phyloP scores from a whole-genome alignment of 208 protist species.

The Herpetomonas samuelpessoai region DNA sequence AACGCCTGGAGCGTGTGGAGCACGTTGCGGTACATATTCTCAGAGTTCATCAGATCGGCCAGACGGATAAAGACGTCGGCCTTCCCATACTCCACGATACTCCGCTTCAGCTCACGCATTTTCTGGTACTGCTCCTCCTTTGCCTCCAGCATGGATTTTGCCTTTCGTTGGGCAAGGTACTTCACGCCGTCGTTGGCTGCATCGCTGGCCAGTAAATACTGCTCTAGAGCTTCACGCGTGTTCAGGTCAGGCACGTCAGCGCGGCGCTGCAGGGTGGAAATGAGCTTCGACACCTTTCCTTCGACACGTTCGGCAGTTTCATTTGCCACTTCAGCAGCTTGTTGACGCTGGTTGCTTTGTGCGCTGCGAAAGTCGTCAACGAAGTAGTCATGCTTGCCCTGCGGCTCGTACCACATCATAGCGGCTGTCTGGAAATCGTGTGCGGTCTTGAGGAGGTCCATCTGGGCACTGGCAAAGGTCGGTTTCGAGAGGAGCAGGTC shows the following conservation, averaged over 20 bases:
- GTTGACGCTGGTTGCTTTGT: constrained; percentile 76
- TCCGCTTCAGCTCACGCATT: constrained; percentile 90
- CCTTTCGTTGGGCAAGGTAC: constrained; percentile 55
- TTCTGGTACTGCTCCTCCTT: constrained; percentile 75
- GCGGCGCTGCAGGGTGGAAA: constrained; percentile 70
- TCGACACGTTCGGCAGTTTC: constrained; percentile 80
- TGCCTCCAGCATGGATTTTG: constrained; percentile 93
- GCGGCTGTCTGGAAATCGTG: constrained; percentile 73
- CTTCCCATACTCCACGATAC: constrained; percentile 90
- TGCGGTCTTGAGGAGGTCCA: constrained; percentile 79
- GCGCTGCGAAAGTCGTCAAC: constrained; percentile 79
- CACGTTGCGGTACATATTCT: constrained; percentile 78
- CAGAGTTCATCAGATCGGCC: constrained; percentile 83
- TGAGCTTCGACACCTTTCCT: constrained; percentile 75
- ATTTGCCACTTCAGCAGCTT: constrained; percentile 47
- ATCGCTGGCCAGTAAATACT: constrained; percentile 87
- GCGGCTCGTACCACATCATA: constrained; percentile 77
- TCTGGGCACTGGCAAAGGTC: constrained; percentile 76
- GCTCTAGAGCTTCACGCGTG: constrained; percentile 87
- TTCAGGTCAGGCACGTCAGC: constrained; percentile 92
- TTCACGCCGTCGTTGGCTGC: constrained; percentile 28
- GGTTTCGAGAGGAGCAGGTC: constrained; percentile 84
- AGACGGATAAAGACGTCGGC: constrained; percentile 87
- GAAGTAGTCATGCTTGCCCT: constrained; percentile 87
- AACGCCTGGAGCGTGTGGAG: constrained; percentile 63